Base-by-base conservation (phyloP, 202 grass and related monocot species). In the Digitaria exilis region DNA sequence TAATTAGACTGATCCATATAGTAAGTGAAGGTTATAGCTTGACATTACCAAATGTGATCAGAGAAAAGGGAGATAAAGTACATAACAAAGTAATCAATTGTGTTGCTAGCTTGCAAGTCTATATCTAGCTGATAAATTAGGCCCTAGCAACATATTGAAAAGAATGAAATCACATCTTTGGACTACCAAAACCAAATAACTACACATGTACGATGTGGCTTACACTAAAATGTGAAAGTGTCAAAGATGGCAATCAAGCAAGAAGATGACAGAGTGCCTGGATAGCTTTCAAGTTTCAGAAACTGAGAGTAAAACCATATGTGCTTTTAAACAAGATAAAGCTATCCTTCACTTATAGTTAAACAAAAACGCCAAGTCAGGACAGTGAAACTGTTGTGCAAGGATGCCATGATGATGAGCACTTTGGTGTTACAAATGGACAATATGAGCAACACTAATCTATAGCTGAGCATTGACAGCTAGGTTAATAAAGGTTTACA, bases 251-350 rank as follows among this genome's bases (percentile, higher is more conserved):
- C 25, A 43, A 56, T 24, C 2, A 17, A 8, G 19, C n/a, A 42
- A 43, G 17, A 69, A 46, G 1, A 75, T 52, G 6, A 8, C 24
- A 42, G 39, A 75, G 55, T 54, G 34, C 8, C 2, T 25, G 15
- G 21, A 45, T 60, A 69, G 16, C 51, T 69, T 24, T 60, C 39
- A 35, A 60, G 28, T 69, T 67, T 49, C 29, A 69, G 54, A 35
- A 18, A 57, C 0, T 78, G 6, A 34, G 0, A 46, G 3, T 70
- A 31, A 78, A 59, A 22, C 72, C 29, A 18, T 30, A 54, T 28
- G 9, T 69, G 30, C 21, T 28, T 73, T 81, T 28, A 80, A 5
- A 16, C 54, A 65, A 63, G 13, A 68, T 70, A 29, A 77, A 85
- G 65, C 65, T 2, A 18, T 10, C 17, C 75, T 52, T 79, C 46